Evolutionary conservation across 371 early-diverging fungal species (phyloP), one percentile per base, ranked within the genome.

Genomic region (Mortierella sp.): DNA sequence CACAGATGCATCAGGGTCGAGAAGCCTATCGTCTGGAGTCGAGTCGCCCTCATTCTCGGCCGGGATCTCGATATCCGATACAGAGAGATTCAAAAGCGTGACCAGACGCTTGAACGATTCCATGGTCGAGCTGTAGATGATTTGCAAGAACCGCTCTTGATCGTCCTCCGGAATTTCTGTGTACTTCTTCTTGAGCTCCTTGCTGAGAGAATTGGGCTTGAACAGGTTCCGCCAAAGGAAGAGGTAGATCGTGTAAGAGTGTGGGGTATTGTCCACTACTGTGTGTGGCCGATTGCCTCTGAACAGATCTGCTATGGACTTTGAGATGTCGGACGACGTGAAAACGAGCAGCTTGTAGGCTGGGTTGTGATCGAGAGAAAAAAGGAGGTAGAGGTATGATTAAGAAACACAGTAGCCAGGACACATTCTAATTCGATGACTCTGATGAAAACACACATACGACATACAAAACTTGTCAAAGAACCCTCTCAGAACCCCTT

Each of bases 261-360:
- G 82, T 69, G 74, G 78, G 6, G 31, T 37, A 8, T 37, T n/a
- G 1, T 77, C 78, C 1, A 65, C 65, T 8, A 31, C 29, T n/a
- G 11, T 19, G n/a, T 64, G 22, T 66, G 39, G 58, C 29, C 66
- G 70, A 22, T 44, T 41, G 14, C 34, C 58, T 43, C 63, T 66
- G 47, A 26, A 26, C 39, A 66, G 39, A 24, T 31, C 41, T 11
- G 58, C n/a, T 14, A 5, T 26, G n/a, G 77, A 70, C 31, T 11
- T 72, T 5, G 75, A 16, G 64, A 83, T 73, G 53, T 85, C 86
- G 9, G 85, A 81, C 64, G 92, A 91, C 0, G 94, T 93, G 40
- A 87, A 87, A 14, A 92, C 77, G 40, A 93, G 68, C 22, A 91
- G 80, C 48, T 90, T 87, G 77, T 92, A 91, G 29, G 92, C 94